These are phyloP conservation scores for Tuctoria greenei DNA, from an alignment of 176 grass and related monocot species.

Conservation along the genomic window DNA sequence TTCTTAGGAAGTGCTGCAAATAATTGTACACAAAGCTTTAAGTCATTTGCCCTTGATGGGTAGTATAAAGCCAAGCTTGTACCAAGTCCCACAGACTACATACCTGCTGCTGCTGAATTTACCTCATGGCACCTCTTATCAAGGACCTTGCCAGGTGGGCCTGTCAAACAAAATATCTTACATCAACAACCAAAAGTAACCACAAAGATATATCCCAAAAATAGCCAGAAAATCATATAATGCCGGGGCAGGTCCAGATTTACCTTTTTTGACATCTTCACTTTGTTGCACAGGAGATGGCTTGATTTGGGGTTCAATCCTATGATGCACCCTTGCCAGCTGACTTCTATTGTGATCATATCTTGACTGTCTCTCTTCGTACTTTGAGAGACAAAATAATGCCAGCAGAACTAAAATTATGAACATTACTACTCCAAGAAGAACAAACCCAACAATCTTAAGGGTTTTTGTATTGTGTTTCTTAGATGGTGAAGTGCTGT, in stretches of 20 bases:
- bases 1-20: conserved; percentile 55
- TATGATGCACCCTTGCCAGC: conserved; percentile 43
- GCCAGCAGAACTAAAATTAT: conserved; percentile 58
- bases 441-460: conserved; percentile 79
- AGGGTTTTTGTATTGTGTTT: conserved; percentile 57
- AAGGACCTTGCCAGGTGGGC: conserved; percentile 33
- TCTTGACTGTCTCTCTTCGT: conserved; percentile 65
- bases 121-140: conserved; percentile 37
- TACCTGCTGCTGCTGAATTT: conserved; percentile 56
- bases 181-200: conserved; percentile 5
- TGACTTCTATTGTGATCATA: conserved; percentile 58
- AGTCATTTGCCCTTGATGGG: conserved; percentile 14
- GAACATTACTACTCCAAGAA: conserved; percentile 63
- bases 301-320: conserved; percentile 49
- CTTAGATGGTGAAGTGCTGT: conserved; percentile 41
- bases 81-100: neutral
- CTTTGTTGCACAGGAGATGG: conserved; percentile 46
- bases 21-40: conserved; percentile 20
- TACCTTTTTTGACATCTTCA: conserved; percentile 61
- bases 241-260: conserved; percentile 3
- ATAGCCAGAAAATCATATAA: neutral
- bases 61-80: conserved; percentile 16
- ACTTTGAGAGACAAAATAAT: conserved; percentile 82
- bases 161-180: conserved; percentile 36
- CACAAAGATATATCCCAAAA: neutral